Evolutionary conservation across 106 monocot species (phyloP).

Genomic region (Xerophyta viscosa): DNA sequence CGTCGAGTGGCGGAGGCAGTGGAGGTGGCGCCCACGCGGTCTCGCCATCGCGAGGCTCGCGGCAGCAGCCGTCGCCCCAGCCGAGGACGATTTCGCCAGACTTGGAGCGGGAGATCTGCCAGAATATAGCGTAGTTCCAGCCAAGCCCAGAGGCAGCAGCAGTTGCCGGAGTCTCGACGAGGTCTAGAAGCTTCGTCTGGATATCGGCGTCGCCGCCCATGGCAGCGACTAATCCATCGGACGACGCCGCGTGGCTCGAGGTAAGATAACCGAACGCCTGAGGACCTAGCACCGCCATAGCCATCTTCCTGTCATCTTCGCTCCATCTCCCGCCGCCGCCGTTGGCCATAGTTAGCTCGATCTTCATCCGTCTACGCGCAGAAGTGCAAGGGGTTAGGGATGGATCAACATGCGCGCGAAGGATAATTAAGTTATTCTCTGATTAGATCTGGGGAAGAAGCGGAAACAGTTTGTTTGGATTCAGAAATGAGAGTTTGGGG

Average conservation of each 20-base stretch:
- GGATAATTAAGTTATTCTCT: no score
- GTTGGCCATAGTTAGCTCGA: no score
- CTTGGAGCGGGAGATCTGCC: constrained; percentile 62
- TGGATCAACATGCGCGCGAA: no score
- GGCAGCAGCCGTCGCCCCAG: constrained; percentile 85
- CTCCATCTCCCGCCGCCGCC: no score
- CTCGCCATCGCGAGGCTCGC: constrained; percentile 24
- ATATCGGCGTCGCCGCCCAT: constrained; percentile 30
- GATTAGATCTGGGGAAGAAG: no score
- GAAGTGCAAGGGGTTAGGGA: no score
- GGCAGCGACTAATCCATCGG: constrained; percentile 30
- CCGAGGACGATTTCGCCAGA: constrained; percentile 41
- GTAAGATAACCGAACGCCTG: constrained; percentile 53
- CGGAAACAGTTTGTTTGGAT: no score
- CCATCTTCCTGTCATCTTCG: constrained; percentile 47
- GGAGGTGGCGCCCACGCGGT: no score
- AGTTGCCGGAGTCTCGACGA: constrained; percentile 19
- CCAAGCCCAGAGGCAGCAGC: no score
- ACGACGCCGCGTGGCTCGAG: constrained; percentile 16
- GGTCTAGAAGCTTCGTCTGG: constrained; percentile 50
- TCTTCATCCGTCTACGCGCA: no score
- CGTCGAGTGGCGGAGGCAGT: neutral
- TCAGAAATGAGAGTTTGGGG: no score
- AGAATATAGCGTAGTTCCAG: constrained; percentile 81
- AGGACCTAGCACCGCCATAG: constrained; percentile 35